Conservation (phyloP, 306 rosid species). For the Urtica urens region DNA sequence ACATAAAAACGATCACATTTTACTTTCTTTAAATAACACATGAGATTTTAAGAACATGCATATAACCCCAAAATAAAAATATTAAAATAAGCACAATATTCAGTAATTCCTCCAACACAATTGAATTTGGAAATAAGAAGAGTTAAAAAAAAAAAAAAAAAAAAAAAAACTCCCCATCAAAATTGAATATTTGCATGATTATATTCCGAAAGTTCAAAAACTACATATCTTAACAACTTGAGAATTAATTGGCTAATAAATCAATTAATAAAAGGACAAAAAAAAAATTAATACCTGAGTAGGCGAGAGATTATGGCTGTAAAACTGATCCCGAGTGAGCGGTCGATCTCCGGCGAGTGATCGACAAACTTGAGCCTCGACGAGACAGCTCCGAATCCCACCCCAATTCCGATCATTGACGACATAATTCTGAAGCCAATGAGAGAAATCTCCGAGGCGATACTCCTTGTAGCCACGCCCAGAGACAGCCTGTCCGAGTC, state of each 20-base stretch:
- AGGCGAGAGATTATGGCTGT: constrained; percentile 39
- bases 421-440: constrained; percentile 62
- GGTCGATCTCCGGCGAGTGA: constrained; percentile 11
- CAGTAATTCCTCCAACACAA: too few relatives aligned
- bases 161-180: not conserved
- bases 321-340: constrained; percentile 16
- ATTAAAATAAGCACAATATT: too few relatives aligned
- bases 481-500: constrained; percentile 37
- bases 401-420: constrained; percentile 51
- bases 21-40: too few relatives aligned
- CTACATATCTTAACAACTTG: not conserved
- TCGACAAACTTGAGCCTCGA: constrained; percentile 42
- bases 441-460: constrained; percentile 42
- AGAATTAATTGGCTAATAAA: not conserved
- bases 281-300: constrained; percentile 36
- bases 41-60: too few relatives aligned
- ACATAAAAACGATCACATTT: too few relatives aligned
- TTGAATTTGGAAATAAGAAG: not conserved
- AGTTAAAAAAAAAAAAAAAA: not conserved
- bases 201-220: not conserved
- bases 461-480: constrained; percentile 41
- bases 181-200: not conserved
- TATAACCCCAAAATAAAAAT: too few relatives aligned
- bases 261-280: not conserved
- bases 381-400: constrained; percentile 50